Base-by-base conservation (phyloP, 2,329 filamentous ascomycete species). In the Neopestalotiopsis sp. region DNA sequence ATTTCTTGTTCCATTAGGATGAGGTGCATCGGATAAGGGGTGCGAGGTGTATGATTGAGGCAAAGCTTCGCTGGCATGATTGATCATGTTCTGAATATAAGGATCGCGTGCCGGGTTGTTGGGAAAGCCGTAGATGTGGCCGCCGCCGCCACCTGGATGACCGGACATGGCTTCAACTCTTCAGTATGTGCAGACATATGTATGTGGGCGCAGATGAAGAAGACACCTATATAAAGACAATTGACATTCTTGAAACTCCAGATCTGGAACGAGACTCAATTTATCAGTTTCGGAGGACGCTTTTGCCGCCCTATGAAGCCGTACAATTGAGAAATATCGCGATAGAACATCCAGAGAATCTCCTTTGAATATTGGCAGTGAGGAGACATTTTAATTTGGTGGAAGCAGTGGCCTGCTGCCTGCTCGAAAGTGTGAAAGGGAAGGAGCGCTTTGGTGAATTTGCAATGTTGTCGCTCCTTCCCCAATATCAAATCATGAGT, bases 1-100 rank as follows among this genome's bases (percentile, higher is more conserved):
- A 45, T 3, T 14, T 10, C 17, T 38, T 28, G 38, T 38, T 52
- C 13, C 61, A 32, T 49, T 64, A 38, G 32, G 14, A n/a, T 20
- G 28, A 10, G 52, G 57, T 17, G 68, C n/a, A 20, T 52, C 58
- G n/a, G 69, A 67, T 1, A 20, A 68, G 34, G 73, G 66, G 5
- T 70, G 59, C 20, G 67, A 70, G 52, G 70, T 69, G 32, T 34
- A 32, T 4, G 42, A 66, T 2, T 71, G 68, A 5, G 72, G 70
- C 60, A 76, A 75, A 5, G 75, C 69, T 38, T 68, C 72, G 49
- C 64, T 73, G 12, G 75, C 71, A 70, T 78, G 72, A 9, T 74
- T 70, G 56, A 77, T 75, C 38, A 78, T 77, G 59, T 72, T 76
- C 67, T 77, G 76, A 12, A 75, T 73, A 69, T 76, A 72, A 66